phyloP scores from a whole-genome alignment of 148 eudicot species.

The Vaccinium macrocarpon region DNA sequence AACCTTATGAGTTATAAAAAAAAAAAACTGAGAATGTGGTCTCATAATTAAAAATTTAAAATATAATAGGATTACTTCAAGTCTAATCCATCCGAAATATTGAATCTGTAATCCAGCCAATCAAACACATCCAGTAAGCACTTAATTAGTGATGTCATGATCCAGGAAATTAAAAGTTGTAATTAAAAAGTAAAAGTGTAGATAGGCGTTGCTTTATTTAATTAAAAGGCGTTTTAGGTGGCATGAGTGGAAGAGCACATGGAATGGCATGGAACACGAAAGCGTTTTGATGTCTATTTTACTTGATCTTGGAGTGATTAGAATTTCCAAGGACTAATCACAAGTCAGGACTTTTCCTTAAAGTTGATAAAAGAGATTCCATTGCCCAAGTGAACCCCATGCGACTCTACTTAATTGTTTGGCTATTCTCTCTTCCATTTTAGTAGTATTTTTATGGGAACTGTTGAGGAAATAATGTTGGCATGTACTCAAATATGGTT shows the following conservation, averaged over 20 bases:
- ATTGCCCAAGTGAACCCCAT: slow-evolving; percentile 16
- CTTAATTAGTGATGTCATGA: background rate
- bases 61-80: no score
- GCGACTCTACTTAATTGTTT: background rate
- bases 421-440: no score
- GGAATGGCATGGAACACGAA: slow-evolving; percentile 13
- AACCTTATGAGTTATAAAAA: no score
- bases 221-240: background rate
- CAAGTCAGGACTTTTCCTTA: background rate
- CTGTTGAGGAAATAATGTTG: no score
- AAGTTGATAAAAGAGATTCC: slow-evolving; percentile 10
- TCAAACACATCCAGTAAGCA: background rate
- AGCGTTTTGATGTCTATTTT: background rate
- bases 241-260: slow-evolving; percentile 25
- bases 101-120: background rate
- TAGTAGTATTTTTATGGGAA: no score
- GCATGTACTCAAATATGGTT: no score
- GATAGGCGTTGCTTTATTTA: background rate
- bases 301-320: background rate
- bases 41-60: no score
- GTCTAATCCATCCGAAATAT: no score
- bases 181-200: background rate
- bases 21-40: no score
- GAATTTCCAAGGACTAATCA: background rate
- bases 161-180: background rate